Conservation (phyloP, 2,329 filamentous ascomycete species). For the Sporothrix brasiliensis region DNA sequence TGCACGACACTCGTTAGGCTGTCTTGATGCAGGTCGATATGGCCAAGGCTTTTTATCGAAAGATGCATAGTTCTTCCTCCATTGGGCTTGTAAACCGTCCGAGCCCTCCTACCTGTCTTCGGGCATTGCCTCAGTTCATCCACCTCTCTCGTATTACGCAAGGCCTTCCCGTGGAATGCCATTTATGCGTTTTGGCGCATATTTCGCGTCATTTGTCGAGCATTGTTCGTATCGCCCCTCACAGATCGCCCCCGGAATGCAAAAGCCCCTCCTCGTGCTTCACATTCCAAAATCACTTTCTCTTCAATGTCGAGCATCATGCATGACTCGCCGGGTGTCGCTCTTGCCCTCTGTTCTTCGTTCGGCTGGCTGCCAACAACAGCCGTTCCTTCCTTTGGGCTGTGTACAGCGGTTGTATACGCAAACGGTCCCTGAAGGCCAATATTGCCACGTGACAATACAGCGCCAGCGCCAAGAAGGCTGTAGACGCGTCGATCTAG, state of each 20-base stretch:
- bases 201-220: neutral
- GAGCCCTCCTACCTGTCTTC: too few relatives aligned
- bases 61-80: neutral
- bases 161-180: conserved; percentile 13
- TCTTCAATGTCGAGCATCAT: neutral
- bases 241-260: neutral
- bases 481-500: conserved; percentile 23
- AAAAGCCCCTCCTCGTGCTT: conserved; percentile 16
- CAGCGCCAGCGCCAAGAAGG: neutral
- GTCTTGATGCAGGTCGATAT: neutral
- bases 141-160: too few relatives aligned
- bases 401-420: neutral
- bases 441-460: conserved; percentile 9
- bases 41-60: neutral
- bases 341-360: too few relatives aligned
- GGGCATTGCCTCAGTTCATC: too few relatives aligned
- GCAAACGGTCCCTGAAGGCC: neutral
- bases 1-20: neutral
- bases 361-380: neutral
- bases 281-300: conserved; percentile 8
- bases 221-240: neutral
- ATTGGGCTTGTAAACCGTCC: too few relatives aligned
- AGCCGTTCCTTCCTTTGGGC: neutral
- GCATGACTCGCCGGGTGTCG: neutral
- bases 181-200: conserved; percentile 2